A percentile compares a stretch with the other conserved stretches of the same genome.
Conservation (phyloP, 345 rosid species). For the Eucalyptus microcorys region DNA sequence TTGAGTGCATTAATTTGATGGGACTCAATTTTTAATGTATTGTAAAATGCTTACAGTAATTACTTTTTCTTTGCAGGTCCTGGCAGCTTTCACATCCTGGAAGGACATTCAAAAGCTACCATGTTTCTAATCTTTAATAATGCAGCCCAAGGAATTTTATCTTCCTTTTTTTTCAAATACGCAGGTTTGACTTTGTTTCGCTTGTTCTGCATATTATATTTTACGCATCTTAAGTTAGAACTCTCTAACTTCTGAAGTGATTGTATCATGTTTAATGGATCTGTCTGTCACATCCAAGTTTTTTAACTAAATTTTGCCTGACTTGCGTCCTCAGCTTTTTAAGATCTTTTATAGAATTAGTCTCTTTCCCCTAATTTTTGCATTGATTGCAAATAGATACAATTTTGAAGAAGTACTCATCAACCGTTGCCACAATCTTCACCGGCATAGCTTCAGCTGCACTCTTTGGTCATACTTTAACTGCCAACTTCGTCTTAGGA, state of each 20-base stretch:
- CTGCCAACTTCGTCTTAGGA: constrained; percentile 19
- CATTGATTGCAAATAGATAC: constrained; percentile 12
- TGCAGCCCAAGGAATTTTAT: constrained; percentile 30
- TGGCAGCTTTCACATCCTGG: constrained; percentile 8
- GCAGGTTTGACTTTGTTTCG: constrained; percentile 7
- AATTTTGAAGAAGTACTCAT: constrained; percentile 27
- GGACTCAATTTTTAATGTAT: background rate
- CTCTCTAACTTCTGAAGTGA: background rate
- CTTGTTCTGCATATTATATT: background rate
- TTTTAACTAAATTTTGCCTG: background rate
- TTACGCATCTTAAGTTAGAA: background rate
- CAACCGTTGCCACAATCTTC: constrained; percentile 27
- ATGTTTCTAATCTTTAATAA: constrained; percentile 22
- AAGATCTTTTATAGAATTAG: background rate
- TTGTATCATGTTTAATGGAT: background rate
- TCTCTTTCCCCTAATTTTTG: background rate
- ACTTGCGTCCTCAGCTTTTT: background rate
- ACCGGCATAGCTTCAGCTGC: constrained; percentile 24
- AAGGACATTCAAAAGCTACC: constrained; percentile 24
- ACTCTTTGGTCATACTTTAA: constrained; percentile 21
- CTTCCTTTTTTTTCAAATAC: constrained; percentile 30
- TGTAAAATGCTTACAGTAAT: background rate
- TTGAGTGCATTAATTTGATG: background rate
- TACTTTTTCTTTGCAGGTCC: constrained; percentile 6
- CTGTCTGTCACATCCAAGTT: background rate